Percentiles rank a stretch among this genome's conserved stretches.
Evolutionary conservation across 768 basidiomycete species (phyloP).

Genomic region (Suillus weaverae): DNA sequence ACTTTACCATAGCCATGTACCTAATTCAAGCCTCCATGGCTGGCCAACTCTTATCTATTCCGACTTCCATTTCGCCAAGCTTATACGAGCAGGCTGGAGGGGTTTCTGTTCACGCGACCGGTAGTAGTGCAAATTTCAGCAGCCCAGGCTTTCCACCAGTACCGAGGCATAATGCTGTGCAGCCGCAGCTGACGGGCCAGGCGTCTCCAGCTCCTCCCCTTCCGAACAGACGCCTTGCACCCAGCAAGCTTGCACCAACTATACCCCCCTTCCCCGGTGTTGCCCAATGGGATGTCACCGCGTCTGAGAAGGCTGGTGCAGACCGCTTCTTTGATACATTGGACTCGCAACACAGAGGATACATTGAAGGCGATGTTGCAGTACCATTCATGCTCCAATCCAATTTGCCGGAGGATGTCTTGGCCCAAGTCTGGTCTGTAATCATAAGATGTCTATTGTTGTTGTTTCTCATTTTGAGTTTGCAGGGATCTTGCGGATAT

Average conservation of each 20-base stretch:
- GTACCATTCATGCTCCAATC: constrained; percentile 96
- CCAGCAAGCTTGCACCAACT: constrained; percentile 20
- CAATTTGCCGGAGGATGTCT: constrained; percentile 71
- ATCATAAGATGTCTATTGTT: neutral
- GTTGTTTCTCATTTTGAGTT: constrained; percentile 10
- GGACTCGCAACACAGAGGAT: constrained; percentile 72
- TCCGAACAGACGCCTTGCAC: constrained; percentile 22
- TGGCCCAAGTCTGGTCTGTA: constrained; percentile 91
- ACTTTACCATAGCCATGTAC: constrained; percentile 96
- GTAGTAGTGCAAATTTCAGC: constrained; percentile 56
- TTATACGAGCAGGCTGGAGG: constrained; percentile 78
- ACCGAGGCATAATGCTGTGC: constrained; percentile 62
- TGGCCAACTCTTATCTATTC: constrained; percentile 67
- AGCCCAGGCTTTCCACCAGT: constrained; percentile 54
- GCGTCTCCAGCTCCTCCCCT: constrained; percentile 24
- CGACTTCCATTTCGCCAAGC: constrained; percentile 73
- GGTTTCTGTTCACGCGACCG: constrained; percentile 55
- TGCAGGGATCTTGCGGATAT: constrained; percentile 92
- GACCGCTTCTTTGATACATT: constrained; percentile 83
- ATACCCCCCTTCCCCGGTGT: constrained; percentile 32
- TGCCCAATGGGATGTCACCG: constrained; percentile 78
- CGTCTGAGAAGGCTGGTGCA: constrained; percentile 71
- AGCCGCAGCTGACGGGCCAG: constrained; percentile 50
- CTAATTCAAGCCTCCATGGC: constrained; percentile 94
- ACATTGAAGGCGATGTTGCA: constrained; percentile 89